Base-by-base conservation (phyloP, 768 basidiomycete species). In the Exidia glandulosa region DNA sequence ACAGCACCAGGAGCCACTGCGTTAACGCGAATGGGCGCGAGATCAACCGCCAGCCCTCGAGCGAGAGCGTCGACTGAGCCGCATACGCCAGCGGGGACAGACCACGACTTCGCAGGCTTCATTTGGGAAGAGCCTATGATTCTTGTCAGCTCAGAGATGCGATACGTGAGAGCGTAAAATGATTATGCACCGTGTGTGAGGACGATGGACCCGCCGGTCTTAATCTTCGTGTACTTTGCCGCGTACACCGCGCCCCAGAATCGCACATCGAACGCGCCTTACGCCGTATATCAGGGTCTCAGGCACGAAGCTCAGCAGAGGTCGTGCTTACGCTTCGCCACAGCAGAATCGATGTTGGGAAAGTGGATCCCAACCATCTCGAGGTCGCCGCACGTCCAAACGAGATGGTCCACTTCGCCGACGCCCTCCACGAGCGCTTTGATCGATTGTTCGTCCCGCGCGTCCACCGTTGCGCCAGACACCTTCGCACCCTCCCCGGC, bases 21-120 rank as follows among this genome's bases (percentile, higher is more conserved):
- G 34, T 63, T 63, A 3, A 63, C 62, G 12, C 62, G 56, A 25
- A 63, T 58, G 3, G 62, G 62, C 14, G 62, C 62, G 25, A 63
- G 56, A 29, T 63, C 61, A 29, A 63, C 60, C 1, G 62, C 62
- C 29, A 63, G 55, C 3, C 62, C 60, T 2, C 62, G 56, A 32
- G 57, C 33, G n/a, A 61, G 31, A n/a, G 56, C 57, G 52, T 63
- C 62, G n/a, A 63, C 48, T 16, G 60, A 56, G 30, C 62, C 62
- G 5, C 50, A 31, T 6, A 58, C 29, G 3, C 34, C 56, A 31
- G 55, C 57, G 6, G 37, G 23, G 14, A 63, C 19, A 2, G 45
- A 29, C 55, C 47, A 54, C 12, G 57, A 54, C 34, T 56, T 47
- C 14, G 12, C 29, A 16, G 62, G 62, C 58, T 54, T 54, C n/a